Evolutionary conservation across 2,329 filamentous ascomycete genomes (phyloP).

Genomic region (Aspergillus tanneri): DNA sequence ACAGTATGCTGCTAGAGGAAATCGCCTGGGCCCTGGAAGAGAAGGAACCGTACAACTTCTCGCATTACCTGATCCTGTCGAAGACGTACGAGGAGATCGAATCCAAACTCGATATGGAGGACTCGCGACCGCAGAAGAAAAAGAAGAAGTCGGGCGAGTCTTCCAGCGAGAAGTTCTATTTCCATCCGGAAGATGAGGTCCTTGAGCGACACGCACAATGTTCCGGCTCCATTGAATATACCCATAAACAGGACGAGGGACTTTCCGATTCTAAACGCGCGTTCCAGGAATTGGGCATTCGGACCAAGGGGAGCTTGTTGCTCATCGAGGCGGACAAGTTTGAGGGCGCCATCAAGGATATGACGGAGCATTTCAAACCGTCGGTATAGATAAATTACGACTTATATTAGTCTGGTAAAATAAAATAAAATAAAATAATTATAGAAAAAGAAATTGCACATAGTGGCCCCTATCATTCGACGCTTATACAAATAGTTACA

Average conservation of each 20-base stretch:
- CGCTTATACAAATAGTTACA: no score
- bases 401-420: not conserved
- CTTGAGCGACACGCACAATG: conserved; percentile 73
- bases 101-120: conserved; percentile 71
- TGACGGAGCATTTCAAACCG: conserved; percentile 70
- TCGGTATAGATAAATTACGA: conserved; percentile 36
- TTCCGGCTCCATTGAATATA: conserved; percentile 71
- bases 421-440: conserved; percentile 3
- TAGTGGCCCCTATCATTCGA: no score
- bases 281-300: conserved; percentile 90
- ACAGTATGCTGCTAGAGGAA: conserved; percentile 90
- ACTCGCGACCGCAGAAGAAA: conserved; percentile 63
- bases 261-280: conserved; percentile 88
- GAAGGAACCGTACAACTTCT: conserved; percentile 87
- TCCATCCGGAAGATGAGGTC: conserved; percentile 94
- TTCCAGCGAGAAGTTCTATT: conserved; percentile 79
- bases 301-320: conserved; percentile 79
- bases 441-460: conserved; percentile 5
- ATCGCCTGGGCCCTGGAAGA: conserved; percentile 84
- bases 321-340: conserved; percentile 81
- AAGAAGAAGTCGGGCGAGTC: conserved; percentile 56
- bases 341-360: conserved; percentile 69
- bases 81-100: conserved; percentile 90
- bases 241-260: conserved; percentile 72
- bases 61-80: conserved; percentile 86